A percentile compares a stretch with the other conserved stretches of the same genome.
Conservation (phyloP, 2,329 filamentous ascomycete species). For the Raffaelea ambrosiae region DNA sequence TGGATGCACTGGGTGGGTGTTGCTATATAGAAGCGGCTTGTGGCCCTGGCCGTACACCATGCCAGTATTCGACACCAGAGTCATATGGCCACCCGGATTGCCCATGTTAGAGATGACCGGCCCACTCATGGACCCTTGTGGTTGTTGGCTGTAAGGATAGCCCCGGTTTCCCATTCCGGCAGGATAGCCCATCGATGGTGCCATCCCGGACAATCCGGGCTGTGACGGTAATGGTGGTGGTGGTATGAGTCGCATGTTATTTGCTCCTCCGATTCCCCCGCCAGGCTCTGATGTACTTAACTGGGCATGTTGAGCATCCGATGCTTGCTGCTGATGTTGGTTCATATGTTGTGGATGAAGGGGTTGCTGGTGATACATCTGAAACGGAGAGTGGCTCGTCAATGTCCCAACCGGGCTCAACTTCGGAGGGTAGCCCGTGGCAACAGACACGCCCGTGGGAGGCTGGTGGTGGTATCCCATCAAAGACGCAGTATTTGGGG, state of each 20-base stretch:
- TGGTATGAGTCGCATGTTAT: conserved; percentile 7
- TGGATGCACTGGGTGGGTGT: conserved; percentile 12
- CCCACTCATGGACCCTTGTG: conserved; percentile 1
- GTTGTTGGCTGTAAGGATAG: conserved; percentile 3
- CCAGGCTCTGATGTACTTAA: not conserved
- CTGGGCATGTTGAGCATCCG: not conserved
- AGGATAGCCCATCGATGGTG: conserved; percentile 3
- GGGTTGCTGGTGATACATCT: conserved; percentile 3
- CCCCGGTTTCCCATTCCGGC: not conserved
- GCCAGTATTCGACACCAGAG: conserved; percentile 4
- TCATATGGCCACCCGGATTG: conserved; percentile 8
- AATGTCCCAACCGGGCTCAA: not conserved
- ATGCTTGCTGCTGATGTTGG: conserved; percentile 3
- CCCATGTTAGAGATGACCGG: conserved; percentile 9
- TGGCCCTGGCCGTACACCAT: conserved; percentile 4
- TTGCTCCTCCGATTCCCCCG: too few species aligned
- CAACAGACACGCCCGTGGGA: not conserved
- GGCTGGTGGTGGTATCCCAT: conserved; percentile 1
- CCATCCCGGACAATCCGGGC: conserved; percentile 2
- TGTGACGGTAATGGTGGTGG: conserved; percentile 11
- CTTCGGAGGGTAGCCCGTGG: conserved; percentile 2
- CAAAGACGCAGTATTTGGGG: too few species aligned
- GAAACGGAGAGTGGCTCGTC: conserved; percentile 4
- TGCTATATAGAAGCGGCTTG: conserved; percentile 10
- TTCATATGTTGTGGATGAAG: not conserved